Evolutionary conservation across 73 alveolate genomes (phyloP).

Genomic region (Paramecium primaurelia): DNA sequence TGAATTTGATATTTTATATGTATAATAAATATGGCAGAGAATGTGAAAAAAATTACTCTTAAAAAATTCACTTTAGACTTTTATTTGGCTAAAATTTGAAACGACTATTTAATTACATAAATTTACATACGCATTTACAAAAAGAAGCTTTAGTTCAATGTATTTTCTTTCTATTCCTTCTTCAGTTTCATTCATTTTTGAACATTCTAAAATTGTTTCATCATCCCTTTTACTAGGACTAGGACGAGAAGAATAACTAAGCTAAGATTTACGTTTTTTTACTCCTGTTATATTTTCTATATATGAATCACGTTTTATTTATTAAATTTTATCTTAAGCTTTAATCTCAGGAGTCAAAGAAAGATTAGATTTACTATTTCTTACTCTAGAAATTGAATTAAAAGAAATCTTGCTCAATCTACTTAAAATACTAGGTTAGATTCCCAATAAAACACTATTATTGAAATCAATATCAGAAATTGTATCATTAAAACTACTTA

Average conservation of each 20-base stretch:
- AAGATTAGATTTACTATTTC: background rate
- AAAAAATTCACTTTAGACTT: background rate
- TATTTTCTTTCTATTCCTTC: conserved; percentile 5
- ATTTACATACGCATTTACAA: conserved; percentile 11
- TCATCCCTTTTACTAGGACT: background rate
- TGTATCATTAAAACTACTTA: background rate
- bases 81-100: background rate
- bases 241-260: background rate
- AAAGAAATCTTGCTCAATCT: background rate
- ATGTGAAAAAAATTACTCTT: background rate
- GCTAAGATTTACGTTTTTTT: background rate
- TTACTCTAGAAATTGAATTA: background rate
- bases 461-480: conserved; percentile 1
- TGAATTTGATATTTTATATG: conserved; percentile 12
- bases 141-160: background rate
- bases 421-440: background rate
- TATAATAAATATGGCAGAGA: conserved; percentile 1
- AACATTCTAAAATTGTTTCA: background rate
- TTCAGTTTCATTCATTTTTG: conserved; percentile 2
- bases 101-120: background rate
- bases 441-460: conserved; percentile 9
- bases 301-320: background rate
- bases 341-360: background rate
- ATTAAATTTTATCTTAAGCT: background rate
- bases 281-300: background rate